Evolutionary conservation across 495 filamentous ascomycete species (phyloP).

Genomic region (Trichoderma virens): DNA sequence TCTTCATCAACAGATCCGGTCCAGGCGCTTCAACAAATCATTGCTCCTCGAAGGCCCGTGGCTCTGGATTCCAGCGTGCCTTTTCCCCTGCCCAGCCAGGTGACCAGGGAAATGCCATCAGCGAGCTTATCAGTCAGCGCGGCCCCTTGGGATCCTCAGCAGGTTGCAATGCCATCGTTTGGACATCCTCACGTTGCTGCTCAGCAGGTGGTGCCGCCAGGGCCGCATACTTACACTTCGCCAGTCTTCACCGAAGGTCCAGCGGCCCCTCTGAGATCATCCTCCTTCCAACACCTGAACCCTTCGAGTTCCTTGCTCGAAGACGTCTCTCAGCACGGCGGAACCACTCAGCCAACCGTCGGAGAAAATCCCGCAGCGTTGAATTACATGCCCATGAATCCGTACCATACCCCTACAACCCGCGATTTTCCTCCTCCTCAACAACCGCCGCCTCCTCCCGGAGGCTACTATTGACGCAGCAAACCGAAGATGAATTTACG

Average conservation of each 20-base stretch:
- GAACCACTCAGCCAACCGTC: background rate
- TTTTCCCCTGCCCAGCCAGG: background rate
- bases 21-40: conserved; percentile 12
- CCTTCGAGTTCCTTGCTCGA: background rate
- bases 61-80: background rate
- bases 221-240: background rate
- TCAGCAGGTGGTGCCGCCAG: conserved; percentile 1
- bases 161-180: background rate
- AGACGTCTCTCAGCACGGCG: background rate
- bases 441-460: background rate
- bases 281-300: background rate
- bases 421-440: background rate
- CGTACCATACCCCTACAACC: background rate
- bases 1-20: background rate
- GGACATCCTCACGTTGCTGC: background rate
- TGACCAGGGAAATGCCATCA: background rate
- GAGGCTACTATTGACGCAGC: background rate
- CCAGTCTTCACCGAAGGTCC: background rate
- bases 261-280: background rate
- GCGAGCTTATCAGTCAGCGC: background rate
- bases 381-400: background rate
- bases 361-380: background rate
- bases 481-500: background rate
- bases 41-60: conserved; percentile 9
- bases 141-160: background rate